Conservation (phyloP, 2,329 filamentous ascomycete genomes). For the Leptosphaerulina australis region DNA sequence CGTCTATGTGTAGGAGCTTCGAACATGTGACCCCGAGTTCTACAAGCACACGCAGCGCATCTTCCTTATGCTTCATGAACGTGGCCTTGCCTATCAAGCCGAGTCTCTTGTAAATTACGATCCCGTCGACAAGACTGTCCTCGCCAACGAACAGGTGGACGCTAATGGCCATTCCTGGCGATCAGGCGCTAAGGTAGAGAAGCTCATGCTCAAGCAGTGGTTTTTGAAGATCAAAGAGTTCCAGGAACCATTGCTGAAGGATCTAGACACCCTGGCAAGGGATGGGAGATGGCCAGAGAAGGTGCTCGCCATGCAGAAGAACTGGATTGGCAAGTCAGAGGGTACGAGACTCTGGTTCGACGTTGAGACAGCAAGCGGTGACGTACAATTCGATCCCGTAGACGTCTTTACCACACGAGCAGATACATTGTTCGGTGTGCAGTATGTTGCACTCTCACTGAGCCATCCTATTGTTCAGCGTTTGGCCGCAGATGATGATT, state of each 20-base stretch:
- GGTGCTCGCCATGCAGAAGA: slow-evolving; percentile 81
- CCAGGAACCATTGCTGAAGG: slow-evolving; percentile 72
- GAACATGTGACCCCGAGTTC: slow-evolving; percentile 82
- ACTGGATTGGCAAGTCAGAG: slow-evolving; percentile 83
- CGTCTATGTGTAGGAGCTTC: slow-evolving; percentile 67
- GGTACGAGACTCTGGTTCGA: slow-evolving; percentile 76
- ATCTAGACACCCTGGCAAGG: slow-evolving; percentile 69
- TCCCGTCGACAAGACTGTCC: slow-evolving; percentile 83
- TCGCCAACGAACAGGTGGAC: slow-evolving; percentile 94
- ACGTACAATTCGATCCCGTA: slow-evolving; percentile 57
- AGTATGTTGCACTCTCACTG: slow-evolving; percentile 80
- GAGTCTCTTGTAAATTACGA: slow-evolving; percentile 90
- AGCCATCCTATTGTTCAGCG: slow-evolving; percentile 71
- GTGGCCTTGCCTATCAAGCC: slow-evolving; percentile 79
- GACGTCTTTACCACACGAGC: slow-evolving; percentile 84
- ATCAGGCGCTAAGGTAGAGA: slow-evolving; percentile 83
- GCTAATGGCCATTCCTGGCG: slow-evolving; percentile 84
- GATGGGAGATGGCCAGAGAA: slow-evolving; percentile 78
- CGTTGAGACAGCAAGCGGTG: slow-evolving; percentile 52
- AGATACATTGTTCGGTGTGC: slow-evolving; percentile 85
- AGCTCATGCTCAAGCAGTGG: slow-evolving; percentile 82
- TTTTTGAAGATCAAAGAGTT: slow-evolving; percentile 85
- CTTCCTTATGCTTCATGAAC: slow-evolving; percentile 76
- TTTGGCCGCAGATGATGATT: slow-evolving; percentile 64
- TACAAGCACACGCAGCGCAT: slow-evolving; percentile 90